Base-by-base conservation (phyloP, 1,284 basidiomycete species). In the Caloboletus firmus region DNA sequence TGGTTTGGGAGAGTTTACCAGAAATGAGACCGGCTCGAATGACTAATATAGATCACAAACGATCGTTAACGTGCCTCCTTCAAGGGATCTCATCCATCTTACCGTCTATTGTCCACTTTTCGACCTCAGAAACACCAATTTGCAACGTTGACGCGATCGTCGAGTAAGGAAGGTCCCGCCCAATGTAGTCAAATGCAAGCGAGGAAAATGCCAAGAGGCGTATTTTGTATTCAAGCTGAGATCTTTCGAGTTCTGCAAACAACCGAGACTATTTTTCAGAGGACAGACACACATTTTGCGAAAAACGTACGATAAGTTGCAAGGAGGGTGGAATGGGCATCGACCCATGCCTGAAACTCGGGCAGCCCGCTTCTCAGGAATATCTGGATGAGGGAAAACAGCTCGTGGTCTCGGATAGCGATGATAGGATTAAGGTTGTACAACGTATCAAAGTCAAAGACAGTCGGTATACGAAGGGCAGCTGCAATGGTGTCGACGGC, bases 61-160 rank as follows among this genome's bases (percentile, higher is more conserved):
- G 18, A 17, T 22, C 13, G 34, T 57, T 30, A 54, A 40, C 28
- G 8, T 2, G 17, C 4, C 20, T 9, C 4, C 5, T 18, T 45
- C 12, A 0, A 13, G 35, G 34, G 26, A 24, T 45, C 35, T 28
- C 11, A 46, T 52, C 47, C 44, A 43, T 26, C 45, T 56, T 55
- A 94, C 93, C 89, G 72, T 96, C 93, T 63, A 96, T 96, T 47
- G 89, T 87, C 93, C 92, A 96, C 65, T 83, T 85, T 71, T 97
- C 95, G 28, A 97, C 92, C 55, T 93, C 79, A 30, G 79, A 75
- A 24, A 74, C 64, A 36, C 86, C 80, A 12, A 95, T 81, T 56
- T 87, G 80, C 42, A 96, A 74, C 9, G 83, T 79, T 13, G 82
- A 74, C 2, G 89, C 86, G 50, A 96, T 83, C 62, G 83, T 82